phyloP scores from a whole-genome alignment of 345 rosid species.

The Syzygium oleosum region DNA sequence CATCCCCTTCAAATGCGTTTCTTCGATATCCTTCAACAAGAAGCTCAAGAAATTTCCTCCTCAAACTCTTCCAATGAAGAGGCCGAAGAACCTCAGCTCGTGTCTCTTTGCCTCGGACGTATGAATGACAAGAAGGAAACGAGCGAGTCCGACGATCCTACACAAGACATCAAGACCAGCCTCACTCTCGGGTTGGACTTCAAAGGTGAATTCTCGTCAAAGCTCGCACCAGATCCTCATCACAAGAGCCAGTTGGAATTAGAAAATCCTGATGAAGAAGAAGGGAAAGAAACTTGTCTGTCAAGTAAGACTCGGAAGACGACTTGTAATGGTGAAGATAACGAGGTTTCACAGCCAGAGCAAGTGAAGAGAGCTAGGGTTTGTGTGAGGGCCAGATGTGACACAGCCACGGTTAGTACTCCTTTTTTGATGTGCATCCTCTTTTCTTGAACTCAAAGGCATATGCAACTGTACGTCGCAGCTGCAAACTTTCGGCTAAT shows the following conservation, averaged over 20 bases:
- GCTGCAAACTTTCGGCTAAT: background rate
- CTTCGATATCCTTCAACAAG: slow-evolving; percentile 44
- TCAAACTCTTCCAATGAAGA: slow-evolving; percentile 1
- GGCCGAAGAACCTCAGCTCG: slow-evolving; percentile 38
- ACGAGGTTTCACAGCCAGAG: slow-evolving; percentile 42
- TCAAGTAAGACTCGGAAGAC: slow-evolving; percentile 47
- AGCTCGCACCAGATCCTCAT: background rate
- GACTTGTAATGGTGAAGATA: slow-evolving; percentile 26
- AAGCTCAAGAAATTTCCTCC: slow-evolving; percentile 11
- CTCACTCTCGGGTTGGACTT: slow-evolving; percentile 43
- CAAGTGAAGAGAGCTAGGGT: slow-evolving; percentile 79
- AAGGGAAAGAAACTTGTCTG: slow-evolving; percentile 32
- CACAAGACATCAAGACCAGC: slow-evolving; percentile 33
- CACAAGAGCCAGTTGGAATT: slow-evolving; percentile 21
- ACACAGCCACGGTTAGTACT: slow-evolving; percentile 57
- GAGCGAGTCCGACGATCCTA: slow-evolving; percentile 13
- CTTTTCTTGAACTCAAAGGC: background rate
- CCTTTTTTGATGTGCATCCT: background rate
- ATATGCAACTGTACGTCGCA: background rate
- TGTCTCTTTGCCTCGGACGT: slow-evolving; percentile 68
- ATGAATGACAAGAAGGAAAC: slow-evolving; percentile 24
- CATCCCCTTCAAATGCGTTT: slow-evolving; percentile 47
- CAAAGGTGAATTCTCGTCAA: background rate
- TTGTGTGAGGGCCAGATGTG: slow-evolving; percentile 84
- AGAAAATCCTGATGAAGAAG: slow-evolving; percentile 29